These are phyloP conservation scores for Trichophyton rubrum DNA, from an alignment of 2,329 filamentous ascomycete genomes.

Conservation along the genomic window DNA sequence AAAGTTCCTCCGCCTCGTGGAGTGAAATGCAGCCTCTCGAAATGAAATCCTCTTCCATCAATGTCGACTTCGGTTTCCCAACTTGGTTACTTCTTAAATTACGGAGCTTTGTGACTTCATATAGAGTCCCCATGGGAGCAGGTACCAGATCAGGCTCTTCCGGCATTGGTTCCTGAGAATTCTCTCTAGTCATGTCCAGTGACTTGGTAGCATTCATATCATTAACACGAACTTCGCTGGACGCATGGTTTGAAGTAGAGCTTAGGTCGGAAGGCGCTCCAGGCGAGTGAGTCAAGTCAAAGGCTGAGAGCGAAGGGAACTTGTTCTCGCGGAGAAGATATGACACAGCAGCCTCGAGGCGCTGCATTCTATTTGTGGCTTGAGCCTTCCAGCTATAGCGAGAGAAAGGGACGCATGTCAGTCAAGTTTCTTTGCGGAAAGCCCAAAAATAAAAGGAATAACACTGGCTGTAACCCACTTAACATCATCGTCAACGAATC, in stretches of 20 bases:
- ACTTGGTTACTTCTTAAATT: conserved; percentile 29
- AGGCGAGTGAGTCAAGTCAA: background rate
- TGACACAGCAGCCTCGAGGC: conserved; percentile 35
- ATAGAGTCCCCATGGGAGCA: conserved; percentile 43
- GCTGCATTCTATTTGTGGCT: conserved; percentile 30
- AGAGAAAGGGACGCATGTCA: background rate
- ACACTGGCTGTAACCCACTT: conserved; percentile 28
- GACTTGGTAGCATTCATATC: conserved; percentile 10
- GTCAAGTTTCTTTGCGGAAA: background rate
- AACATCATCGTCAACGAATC: conserved; percentile 43
- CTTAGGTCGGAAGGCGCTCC: conserved; percentile 15
- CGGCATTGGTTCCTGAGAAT: conserved; percentile 32
- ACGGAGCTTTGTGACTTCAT: conserved; percentile 42
- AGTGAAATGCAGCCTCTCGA: conserved; percentile 36
- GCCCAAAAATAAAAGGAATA: background rate
- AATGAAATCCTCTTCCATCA: conserved; percentile 39
- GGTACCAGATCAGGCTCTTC: conserved; percentile 35
- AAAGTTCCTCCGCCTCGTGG: conserved; percentile 41
- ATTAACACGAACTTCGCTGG: background rate
- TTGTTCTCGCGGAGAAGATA: conserved; percentile 34
- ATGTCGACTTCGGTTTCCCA: conserved; percentile 26
- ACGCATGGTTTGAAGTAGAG: background rate
- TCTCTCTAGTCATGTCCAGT: conserved; percentile 36
- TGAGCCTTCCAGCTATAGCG: conserved; percentile 34
- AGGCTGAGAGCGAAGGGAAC: conserved; percentile 26